Percentiles rank a stretch among this genome's conserved stretches.
Evolutionary conservation across 305 asterid species (phyloP).

Genomic region (Euphrasia arctica): DNA sequence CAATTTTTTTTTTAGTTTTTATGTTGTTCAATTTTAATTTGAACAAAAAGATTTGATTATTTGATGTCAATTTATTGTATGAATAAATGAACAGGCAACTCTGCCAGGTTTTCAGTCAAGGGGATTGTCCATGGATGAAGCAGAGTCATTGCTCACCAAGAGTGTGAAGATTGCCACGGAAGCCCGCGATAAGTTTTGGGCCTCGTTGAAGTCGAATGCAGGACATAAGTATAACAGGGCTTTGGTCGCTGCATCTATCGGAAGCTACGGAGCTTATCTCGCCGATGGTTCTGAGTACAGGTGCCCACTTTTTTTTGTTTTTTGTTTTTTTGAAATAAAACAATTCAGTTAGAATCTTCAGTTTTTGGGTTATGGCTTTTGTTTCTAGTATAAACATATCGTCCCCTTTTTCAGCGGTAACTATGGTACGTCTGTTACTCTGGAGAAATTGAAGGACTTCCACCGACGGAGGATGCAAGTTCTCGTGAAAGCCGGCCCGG

Average conservation of each 20-base stretch:
- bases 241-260: slow-evolving; percentile 69
- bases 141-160: slow-evolving; percentile 42
- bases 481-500: slow-evolving; percentile 53
- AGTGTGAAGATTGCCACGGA: slow-evolving; percentile 55
- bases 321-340: background rate
- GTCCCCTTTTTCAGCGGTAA: slow-evolving; percentile 38
- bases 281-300: slow-evolving; percentile 79
- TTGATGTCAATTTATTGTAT: background rate
- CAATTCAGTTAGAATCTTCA: background rate
- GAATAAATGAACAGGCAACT: slow-evolving; percentile 44
- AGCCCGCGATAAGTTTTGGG: slow-evolving; percentile 61
- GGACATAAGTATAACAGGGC: slow-evolving; percentile 42
- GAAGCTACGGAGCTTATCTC: slow-evolving; percentile 77
- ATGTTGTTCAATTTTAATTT: background rate
- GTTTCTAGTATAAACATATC: background rate
- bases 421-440: slow-evolving; percentile 40
- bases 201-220: slow-evolving; percentile 27
- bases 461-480: slow-evolving; percentile 57
- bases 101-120: slow-evolving; percentile 58
- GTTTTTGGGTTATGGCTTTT: too few relatives aligned
- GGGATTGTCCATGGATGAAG: slow-evolving; percentile 60
- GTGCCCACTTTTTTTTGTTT: slow-evolving; percentile 16
- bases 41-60: background rate
- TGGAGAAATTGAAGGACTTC: slow-evolving; percentile 52
- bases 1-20: too few relatives aligned